phyloP scores from a whole-genome alignment of 2,329 filamentous ascomycete genomes.

The Paraphoma chrysanthemicola region DNA sequence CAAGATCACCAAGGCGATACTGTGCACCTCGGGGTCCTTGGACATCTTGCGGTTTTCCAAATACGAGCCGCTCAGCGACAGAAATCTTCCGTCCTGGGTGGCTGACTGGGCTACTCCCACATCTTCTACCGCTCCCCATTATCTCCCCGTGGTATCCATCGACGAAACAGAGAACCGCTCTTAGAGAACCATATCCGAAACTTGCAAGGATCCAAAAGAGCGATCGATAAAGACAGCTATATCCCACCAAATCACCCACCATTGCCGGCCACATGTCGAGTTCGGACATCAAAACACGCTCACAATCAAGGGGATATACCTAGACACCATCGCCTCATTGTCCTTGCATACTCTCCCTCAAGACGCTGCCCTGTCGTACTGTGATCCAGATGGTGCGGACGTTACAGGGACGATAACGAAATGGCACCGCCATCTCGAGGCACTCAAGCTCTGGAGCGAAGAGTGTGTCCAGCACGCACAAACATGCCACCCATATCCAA shows the following conservation, averaged over 20 bases:
- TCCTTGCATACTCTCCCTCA: not conserved
- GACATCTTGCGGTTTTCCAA: constrained; percentile 3
- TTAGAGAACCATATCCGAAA: not conserved
- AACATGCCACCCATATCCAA: constrained; percentile 3
- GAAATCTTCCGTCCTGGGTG: constrained; percentile 7
- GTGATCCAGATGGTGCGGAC: constrained; percentile 2
- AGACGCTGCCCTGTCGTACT: not conserved
- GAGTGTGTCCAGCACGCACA: not conserved
- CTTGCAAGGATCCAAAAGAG: not conserved
- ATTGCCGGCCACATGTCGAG: not conserved
- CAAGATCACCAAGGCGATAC: constrained; percentile 5
- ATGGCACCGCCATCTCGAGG: not conserved
- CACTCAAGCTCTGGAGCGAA: not conserved
- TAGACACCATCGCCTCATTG: constrained; percentile 1
- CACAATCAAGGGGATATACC: constrained; percentile 3
- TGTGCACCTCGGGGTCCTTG: constrained; percentile 2
- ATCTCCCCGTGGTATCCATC: not conserved
- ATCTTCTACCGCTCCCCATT: not conserved
- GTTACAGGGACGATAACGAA: not conserved
- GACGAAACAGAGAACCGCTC: not conserved
- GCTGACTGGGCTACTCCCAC: constrained; percentile 3
- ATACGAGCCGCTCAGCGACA: not conserved
- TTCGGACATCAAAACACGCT: constrained; percentile 3
- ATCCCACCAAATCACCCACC: not conserved
- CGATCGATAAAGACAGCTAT: not conserved